Base-by-base conservation (phyloP, 2,329 filamentous ascomycete species). In the Curvularia eragrostidis region DNA sequence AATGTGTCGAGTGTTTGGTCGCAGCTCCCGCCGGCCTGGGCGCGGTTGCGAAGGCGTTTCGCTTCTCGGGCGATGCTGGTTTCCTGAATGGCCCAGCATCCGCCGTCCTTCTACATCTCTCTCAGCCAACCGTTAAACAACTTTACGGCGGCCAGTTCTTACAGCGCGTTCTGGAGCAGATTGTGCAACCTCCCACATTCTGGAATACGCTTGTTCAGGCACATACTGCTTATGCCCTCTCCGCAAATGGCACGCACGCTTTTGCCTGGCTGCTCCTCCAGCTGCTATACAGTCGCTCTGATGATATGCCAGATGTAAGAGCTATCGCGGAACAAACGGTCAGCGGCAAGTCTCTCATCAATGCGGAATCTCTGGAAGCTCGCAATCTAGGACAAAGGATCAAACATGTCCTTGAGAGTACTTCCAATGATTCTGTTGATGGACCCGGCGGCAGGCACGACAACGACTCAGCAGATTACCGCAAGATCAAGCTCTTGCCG, bases 401-500 rank as follows among this genome's bases (percentile, higher is more conserved):
- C 71, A 80, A 21, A 75, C 78, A 34, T 69, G 75, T 39, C 8
- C 54, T 77, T 0, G 77, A 83, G 0, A 81, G 87, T 38, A 75
- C 87, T 2, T 84, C 24, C 72, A 84, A 32, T 70, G 87, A 71
- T 7, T 24, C 42, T 5, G 30, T 41, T 3, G 63, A 66, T 38
- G 67, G 68, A 4, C 83, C 88, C 0, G 90, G 90, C 0, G 89
- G 89, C 0, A 83, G 90, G 0, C 89, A 93, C 62, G 88, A 93
- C 71, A 93, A 93, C 52, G 90, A 93, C 64, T 84, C 84, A 67
- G 77, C 67, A 1, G 81, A 91, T 61, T 88, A 87, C 63, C 81
- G 84, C 0, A 58, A 85, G 0, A 86, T 91, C 32, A 76, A 82
- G 2, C 86, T 92, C 13, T 82, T 85, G 47, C 90, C 90, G 0